A percentile compares a stretch with the other conserved stretches of the same genome.
phyloP scores from a whole-genome alignment of 1,139 yeast species.

The Nadsonia commutata region DNA sequence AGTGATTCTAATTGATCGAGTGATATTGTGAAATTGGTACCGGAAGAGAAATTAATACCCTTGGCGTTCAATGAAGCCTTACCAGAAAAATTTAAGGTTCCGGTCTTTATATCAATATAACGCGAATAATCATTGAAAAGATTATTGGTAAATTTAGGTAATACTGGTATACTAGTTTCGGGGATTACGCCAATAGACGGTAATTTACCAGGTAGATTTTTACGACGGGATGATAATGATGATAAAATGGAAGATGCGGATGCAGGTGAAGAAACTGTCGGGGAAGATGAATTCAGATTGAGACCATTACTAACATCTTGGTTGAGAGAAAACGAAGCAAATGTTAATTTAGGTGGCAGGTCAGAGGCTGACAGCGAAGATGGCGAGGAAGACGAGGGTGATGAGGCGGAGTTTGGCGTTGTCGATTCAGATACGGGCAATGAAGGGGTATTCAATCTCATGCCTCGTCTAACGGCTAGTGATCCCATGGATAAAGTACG shows the following conservation, averaged over 20 bases:
- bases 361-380: neutral
- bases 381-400: neutral
- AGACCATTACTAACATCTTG: too few relatives aligned
- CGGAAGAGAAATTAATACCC: constrained; percentile 83
- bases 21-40: constrained; percentile 75
- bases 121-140: constrained; percentile 68
- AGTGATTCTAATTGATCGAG: constrained; percentile 68
- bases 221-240: neutral
- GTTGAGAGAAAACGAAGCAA: too few relatives aligned
- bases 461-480: neutral
- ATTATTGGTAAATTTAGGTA: neutral
- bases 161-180: neutral
- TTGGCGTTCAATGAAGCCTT: constrained; percentile 84
- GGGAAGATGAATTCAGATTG: too few relatives aligned
- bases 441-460: neutral
- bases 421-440: neutral
- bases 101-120: constrained; percentile 82
- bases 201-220: neutral
- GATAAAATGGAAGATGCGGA: neutral
- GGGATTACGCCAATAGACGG: neutral
- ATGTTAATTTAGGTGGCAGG: too few relatives aligned
- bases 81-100: constrained; percentile 82
- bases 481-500: neutral
- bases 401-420: neutral
- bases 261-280: too few relatives aligned